Evolutionary conservation across 129 eudicot species (phyloP).

Genomic region (Escallonia rubra): DNA sequence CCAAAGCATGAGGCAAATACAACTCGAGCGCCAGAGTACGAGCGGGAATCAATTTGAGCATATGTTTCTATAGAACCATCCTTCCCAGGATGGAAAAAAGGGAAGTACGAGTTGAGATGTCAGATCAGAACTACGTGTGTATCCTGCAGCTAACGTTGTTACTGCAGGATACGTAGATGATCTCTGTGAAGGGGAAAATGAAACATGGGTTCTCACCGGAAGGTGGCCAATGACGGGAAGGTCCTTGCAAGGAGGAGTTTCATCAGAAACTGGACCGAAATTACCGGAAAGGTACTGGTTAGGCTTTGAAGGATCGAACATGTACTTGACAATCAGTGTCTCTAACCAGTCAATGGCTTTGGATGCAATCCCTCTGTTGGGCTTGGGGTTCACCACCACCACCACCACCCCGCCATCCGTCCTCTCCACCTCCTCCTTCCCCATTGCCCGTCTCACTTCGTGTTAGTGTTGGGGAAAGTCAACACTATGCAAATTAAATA

Average conservation of each 20-base stretch:
- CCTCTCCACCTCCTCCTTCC: slow-evolving; percentile 18
- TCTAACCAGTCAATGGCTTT: slow-evolving; percentile 82
- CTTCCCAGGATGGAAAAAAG: neutral
- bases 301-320: slow-evolving; percentile 56
- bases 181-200: neutral
- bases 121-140: no score
- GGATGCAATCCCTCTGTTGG: slow-evolving; percentile 54
- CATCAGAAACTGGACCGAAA: slow-evolving; percentile 72
- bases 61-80: neutral
- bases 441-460: neutral
- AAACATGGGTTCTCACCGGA: slow-evolving; percentile 49
- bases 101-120: no score
- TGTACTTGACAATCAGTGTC: slow-evolving; percentile 46
- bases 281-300: slow-evolving; percentile 75
- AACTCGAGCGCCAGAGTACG: no score
- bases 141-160: no score
- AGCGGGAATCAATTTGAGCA: no score
- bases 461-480: no score
- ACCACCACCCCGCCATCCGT: slow-evolving; percentile 26
- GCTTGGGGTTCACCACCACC: slow-evolving; percentile 75
- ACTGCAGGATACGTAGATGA: no score
- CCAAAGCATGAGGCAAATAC: neutral
- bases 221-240: slow-evolving; percentile 69
- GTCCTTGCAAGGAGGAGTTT: slow-evolving; percentile 68
- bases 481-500: no score